Evolutionary conservation across 2,329 filamentous ascomycete genomes (phyloP).

Genomic region (Dichotomopilus funicola): DNA sequence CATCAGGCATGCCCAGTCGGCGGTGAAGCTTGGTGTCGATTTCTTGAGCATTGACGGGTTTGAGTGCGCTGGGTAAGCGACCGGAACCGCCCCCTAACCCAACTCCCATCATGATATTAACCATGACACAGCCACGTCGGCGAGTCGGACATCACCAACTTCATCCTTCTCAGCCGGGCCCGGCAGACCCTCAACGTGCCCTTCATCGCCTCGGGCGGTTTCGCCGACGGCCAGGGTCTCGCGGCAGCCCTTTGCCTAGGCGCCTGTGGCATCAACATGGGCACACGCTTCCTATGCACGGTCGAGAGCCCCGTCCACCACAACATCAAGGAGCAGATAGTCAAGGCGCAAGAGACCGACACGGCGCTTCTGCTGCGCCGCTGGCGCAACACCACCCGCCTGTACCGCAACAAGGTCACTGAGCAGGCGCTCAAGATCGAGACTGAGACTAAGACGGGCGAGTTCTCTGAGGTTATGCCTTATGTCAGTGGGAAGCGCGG

Average conservation of each 20-base stretch:
- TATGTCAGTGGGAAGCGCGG: slow-evolving; percentile 87
- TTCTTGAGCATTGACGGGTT: slow-evolving; percentile 97
- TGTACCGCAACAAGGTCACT: slow-evolving; percentile 88
- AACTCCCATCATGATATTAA: not conserved
- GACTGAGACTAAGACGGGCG: slow-evolving; percentile 70
- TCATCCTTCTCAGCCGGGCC: slow-evolving; percentile 78
- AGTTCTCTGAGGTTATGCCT: slow-evolving; percentile 83
- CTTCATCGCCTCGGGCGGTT: slow-evolving; percentile 93
- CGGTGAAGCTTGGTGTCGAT: slow-evolving; percentile 90
- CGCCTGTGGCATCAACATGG: slow-evolving; percentile 96
- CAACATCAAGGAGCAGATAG: slow-evolving; percentile 92
- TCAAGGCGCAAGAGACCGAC: slow-evolving; percentile 80
- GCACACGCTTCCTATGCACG: slow-evolving; percentile 95
- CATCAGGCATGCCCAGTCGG: slow-evolving; percentile 85
- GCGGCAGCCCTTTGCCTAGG: slow-evolving; percentile 86
- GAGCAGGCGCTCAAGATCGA: slow-evolving; percentile 76
- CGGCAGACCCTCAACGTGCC: slow-evolving; percentile 78
- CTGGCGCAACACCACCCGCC: slow-evolving; percentile 86
- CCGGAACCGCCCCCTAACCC: too few species aligned
- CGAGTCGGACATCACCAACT: slow-evolving; percentile 82
- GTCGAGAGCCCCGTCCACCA: slow-evolving; percentile 85
- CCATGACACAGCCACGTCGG: slow-evolving; percentile 56
- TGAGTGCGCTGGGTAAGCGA: slow-evolving; percentile 69
- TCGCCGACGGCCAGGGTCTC: slow-evolving; percentile 88
- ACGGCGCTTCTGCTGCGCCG: slow-evolving; percentile 80